A percentile compares a stretch with the other conserved stretches of the same genome.
Evolutionary conservation across 2,329 filamentous ascomycete genomes (phyloP).

Genomic region (Fusarium musae): DNA sequence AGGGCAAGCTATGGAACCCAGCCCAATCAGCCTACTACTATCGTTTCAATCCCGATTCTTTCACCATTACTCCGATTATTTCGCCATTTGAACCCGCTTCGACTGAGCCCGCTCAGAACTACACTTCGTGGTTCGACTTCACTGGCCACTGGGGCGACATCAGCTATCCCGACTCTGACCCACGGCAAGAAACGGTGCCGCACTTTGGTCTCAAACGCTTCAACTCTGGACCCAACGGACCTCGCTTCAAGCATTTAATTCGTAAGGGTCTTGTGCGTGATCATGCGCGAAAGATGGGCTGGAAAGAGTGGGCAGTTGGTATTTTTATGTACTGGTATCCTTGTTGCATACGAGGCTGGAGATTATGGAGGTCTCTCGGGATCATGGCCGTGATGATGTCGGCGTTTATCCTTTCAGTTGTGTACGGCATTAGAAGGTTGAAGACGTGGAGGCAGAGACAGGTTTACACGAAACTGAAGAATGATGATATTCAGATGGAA

Average conservation of each 20-base stretch:
- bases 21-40: constrained; percentile 52
- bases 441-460: constrained; percentile 8
- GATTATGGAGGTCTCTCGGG: constrained; percentile 43
- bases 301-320: constrained; percentile 44
- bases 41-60: constrained; percentile 43
- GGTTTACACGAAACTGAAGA: constrained; percentile 35
- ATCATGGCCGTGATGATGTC: constrained; percentile 25
- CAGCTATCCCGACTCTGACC: constrained; percentile 46
- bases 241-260: constrained; percentile 48
- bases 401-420: constrained; percentile 13
- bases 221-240: constrained; percentile 48
- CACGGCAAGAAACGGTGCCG: constrained; percentile 47
- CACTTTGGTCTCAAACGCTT: constrained; percentile 49
- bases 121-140: constrained; percentile 51
- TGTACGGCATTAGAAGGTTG: constrained; percentile 12
- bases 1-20: constrained; percentile 50
- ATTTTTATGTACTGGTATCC: constrained; percentile 48
- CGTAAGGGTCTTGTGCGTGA: constrained; percentile 49
- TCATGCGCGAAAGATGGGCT: constrained; percentile 31
- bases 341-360: constrained; percentile 50
- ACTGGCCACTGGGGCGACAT: constrained; percentile 50
- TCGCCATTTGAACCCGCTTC: constrained; percentile 19
- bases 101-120: constrained; percentile 33
- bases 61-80: constrained; percentile 33
- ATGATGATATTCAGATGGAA: constrained; percentile 42